Conservation (phyloP, 805 yeast species). For the Naumovozyma castellii region DNA sequence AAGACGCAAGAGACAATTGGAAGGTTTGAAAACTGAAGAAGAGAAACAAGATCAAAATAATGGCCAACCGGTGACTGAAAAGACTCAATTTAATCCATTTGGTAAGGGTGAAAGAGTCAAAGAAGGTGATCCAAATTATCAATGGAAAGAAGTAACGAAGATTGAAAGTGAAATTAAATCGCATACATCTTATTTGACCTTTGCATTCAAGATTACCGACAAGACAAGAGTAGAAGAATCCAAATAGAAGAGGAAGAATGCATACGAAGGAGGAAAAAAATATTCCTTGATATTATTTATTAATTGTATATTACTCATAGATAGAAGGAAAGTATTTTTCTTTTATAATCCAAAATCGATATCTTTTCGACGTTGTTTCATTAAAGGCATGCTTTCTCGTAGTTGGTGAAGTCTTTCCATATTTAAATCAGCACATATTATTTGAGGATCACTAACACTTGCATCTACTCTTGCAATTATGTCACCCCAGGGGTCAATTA, state of each 20-base stretch:
- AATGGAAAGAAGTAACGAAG: slow-evolving; percentile 80
- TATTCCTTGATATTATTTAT: neutral
- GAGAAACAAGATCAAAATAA: slow-evolving; percentile 17
- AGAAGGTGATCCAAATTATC: slow-evolving; percentile 76
- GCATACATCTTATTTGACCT: slow-evolving; percentile 89
- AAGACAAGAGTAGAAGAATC: slow-evolving; percentile 13
- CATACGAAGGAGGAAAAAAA: neutral
- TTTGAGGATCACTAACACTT: slow-evolving; percentile 33
- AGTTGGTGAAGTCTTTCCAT: slow-evolving; percentile 38
- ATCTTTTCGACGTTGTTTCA: slow-evolving; percentile 57
- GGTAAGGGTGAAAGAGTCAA: slow-evolving; percentile 78
- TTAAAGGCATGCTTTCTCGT: slow-evolving; percentile 66
- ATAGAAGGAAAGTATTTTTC: no score
- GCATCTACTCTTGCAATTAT: slow-evolving; percentile 51
- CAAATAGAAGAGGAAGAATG: slow-evolving; percentile 4
- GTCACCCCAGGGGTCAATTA: slow-evolving; percentile 89
- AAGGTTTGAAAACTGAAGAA: slow-evolving; percentile 21
- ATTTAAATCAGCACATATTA: slow-evolving; percentile 62
- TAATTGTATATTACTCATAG: neutral
- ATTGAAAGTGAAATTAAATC: slow-evolving; percentile 80
- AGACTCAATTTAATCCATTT: slow-evolving; percentile 75
- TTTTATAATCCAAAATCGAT: neutral
- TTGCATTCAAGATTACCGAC: slow-evolving; percentile 50
- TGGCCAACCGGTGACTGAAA: slow-evolving; percentile 28
- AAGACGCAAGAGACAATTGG: slow-evolving; percentile 35